Base-by-base conservation (phyloP, 352 stramenopile genomes). In the Phytophthora cryptogea region DNA sequence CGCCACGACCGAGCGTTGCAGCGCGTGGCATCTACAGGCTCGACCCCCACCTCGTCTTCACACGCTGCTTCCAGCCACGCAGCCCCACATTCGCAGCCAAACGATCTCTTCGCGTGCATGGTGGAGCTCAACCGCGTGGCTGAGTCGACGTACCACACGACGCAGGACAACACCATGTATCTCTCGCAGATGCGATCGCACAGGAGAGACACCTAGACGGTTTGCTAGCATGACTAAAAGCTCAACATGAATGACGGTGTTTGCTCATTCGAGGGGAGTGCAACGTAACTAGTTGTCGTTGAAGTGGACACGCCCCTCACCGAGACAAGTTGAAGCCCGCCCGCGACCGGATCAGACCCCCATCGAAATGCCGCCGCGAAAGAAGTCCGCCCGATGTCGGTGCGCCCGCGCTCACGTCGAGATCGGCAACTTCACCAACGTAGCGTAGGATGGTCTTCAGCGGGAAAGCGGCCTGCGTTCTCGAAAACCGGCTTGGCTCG, bases 141-240 rank as follows among this genome's bases (percentile, higher is more conserved):
- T 23, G 61, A 71, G 42, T 64, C 53, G 35, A 74, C 54, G 32
- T 74, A 74, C 55, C 59, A 74, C 55, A 68, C 66, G 28, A 68
- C 62, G 8, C 61, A 63, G 47, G 61, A 60, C 39, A 71, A 70
- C 40, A 47, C 33, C n/a, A 43, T 41, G 4, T 59, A 49, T 28
- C 37, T 68, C 27, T 53, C 55, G n/a, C 61, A 70, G 35, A 51
- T 60, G 39, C 40, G 49, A 5, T 28, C 39, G n/a, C 20, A 39
- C 13, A 63, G 47, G n/a, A 50, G 40, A 37, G 16, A 8, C 17
- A 30, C 39, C n/a, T 45, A 31, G 28, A 11, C 30, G 28, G 27
- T 16, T 43, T 26, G 16, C 8, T 40, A 53, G 45, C 45, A 10
- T 27, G 31, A 53, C 36, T 17, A 26, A 23, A 8, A 42, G 36